phyloP scores from a whole-genome alignment of 306 rosid species.

The Cucumis cinereus region DNA sequence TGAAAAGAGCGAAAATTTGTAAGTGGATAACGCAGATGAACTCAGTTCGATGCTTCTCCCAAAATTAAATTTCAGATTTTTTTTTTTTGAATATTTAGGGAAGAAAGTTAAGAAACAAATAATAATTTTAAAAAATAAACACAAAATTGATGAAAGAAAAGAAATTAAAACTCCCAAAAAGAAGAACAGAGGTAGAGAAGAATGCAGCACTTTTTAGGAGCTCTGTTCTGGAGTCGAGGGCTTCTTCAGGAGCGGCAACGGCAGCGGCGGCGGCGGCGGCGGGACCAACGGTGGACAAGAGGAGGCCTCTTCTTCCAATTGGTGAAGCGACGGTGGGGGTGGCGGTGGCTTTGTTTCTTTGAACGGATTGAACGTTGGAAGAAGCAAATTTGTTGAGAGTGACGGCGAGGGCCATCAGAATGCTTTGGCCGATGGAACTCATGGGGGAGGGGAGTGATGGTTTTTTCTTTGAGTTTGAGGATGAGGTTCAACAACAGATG shows the following conservation, averaged over 20 bases:
- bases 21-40: neutral
- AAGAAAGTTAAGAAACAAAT: too few relatives aligned
- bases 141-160: neutral
- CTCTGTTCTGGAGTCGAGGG: conserved; percentile 43
- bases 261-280: conserved; percentile 29
- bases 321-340: conserved; percentile 5
- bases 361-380: conserved; percentile 64
- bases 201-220: conserved; percentile 59
- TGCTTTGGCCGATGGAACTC: conserved; percentile 67
- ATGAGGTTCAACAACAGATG: neutral
- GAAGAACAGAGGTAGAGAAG: neutral
- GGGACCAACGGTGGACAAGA: conserved; percentile 38
- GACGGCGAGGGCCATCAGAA: conserved; percentile 69
- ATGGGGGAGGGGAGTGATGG: conserved; percentile 21
- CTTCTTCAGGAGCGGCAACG: conserved; percentile 25
- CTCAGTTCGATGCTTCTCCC: too few relatives aligned
- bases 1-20: neutral
- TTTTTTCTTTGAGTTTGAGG: neutral
- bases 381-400: conserved; percentile 70
- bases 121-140: neutral
- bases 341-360: conserved; percentile 16
- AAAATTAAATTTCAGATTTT: too few relatives aligned
- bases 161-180: too few relatives aligned
- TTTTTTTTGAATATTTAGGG: too few relatives aligned
- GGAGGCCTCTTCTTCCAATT: conserved; percentile 45